Conservation (phyloP, 306 rosid species). For the Rosa lucieae region DNA sequence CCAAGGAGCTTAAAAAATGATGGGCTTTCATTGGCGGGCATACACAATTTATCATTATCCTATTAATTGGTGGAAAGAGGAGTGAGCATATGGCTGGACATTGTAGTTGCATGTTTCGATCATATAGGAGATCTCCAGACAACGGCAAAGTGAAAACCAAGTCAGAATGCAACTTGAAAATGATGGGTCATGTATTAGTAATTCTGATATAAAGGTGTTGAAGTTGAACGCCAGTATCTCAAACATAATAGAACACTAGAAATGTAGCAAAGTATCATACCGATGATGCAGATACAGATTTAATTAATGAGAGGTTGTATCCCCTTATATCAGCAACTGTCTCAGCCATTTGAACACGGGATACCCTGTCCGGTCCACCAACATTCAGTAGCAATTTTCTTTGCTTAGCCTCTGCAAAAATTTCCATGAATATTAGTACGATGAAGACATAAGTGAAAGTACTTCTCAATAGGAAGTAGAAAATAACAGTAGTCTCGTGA, state of each 20-base stretch:
- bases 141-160: not conserved
- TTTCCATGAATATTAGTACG: constrained; percentile 21
- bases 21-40: not conserved
- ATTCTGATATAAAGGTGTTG: not conserved
- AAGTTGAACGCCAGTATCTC: not conserved
- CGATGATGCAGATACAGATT: constrained; percentile 66
- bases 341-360: constrained; percentile 91
- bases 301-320: constrained; percentile 57
- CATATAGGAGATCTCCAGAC: not conserved
- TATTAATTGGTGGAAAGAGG: not conserved
- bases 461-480: not conserved
- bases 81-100: not conserved
- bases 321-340: constrained; percentile 73
- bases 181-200: not conserved
- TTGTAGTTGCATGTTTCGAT: not conserved
- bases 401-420: constrained; percentile 59
- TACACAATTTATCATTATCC: not conserved
- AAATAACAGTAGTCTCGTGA: not conserved
- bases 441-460: constrained; percentile 22
- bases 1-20: not conserved
- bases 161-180: constrained; percentile 9
- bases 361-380: constrained; percentile 85
- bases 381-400: constrained; percentile 65
- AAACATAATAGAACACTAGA: not conserved
- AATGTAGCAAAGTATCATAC: constrained; percentile 38